Conservation (phyloP, 805 yeast species). For the Limtongozyma cylindracea region DNA sequence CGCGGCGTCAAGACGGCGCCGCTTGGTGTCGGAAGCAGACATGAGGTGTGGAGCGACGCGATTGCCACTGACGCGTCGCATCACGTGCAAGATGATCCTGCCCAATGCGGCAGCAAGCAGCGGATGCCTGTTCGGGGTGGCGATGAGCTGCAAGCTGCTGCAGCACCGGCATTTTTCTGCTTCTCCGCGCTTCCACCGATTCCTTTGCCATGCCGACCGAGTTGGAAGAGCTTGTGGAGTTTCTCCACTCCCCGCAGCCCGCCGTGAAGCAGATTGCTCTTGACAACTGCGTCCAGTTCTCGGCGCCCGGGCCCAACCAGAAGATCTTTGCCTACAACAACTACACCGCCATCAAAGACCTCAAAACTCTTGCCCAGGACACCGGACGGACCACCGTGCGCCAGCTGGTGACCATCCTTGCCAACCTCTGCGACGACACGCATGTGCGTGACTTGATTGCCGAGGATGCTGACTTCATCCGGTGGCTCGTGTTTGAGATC, state of each 20-base stretch:
- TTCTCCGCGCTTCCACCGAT: too few species aligned
- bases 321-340: constrained; percentile 45
- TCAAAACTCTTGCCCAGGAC: constrained; percentile 32
- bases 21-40: too few species aligned
- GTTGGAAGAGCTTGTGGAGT: constrained; percentile 36
- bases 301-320: constrained; percentile 45
- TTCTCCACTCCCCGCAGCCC: constrained; percentile 61
- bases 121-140: too few species aligned
- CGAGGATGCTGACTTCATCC: constrained; percentile 29
- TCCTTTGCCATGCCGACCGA: constrained; percentile 18
- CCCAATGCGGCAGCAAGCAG: too few species aligned
- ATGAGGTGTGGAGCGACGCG: too few species aligned
- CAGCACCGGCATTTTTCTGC: too few species aligned
- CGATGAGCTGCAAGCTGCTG: too few species aligned
- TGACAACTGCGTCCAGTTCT: constrained; percentile 60
- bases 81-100: too few species aligned
- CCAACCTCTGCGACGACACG: constrained; percentile 55
- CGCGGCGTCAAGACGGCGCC: too few species aligned
- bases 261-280: constrained; percentile 67
- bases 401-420: constrained; percentile 56
- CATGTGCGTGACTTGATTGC: constrained; percentile 39
- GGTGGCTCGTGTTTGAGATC: constrained; percentile 20
- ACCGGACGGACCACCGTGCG: constrained; percentile 26
- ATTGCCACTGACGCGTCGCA: too few species aligned
- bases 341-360: constrained; percentile 44